Base-by-base conservation (phyloP, 257 asterid genomes). In the Catharanthus roseus region DNA sequence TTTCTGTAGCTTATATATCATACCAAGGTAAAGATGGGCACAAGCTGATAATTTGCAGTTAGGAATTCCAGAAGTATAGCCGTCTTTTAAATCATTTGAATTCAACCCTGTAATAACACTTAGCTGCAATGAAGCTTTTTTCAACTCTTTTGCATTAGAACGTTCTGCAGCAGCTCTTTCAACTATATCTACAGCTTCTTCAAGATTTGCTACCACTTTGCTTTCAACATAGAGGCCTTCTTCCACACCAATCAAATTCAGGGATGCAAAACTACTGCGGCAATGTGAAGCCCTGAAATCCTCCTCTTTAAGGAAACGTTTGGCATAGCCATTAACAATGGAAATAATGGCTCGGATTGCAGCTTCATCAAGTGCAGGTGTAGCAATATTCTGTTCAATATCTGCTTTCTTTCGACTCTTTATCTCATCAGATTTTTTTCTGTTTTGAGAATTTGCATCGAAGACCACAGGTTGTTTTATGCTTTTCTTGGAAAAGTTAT, bases 11-110 rank as follows among this genome's bases (percentile, higher is more conserved):
- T 76, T 77, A 69, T 85, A 91, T 74, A 85, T 84, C 71, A 87
- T 82, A 65, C 95, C 80, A 70, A 89, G 96, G 80, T 91, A 91
- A 74, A 91, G 85, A 86, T 89, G 97, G 80, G 97, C 93, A 82
- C 95, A 89, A 62, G 97, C 93, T n/a, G 97, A 90, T 67, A 91
- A 47, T 80, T 83, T 87, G 15, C 56, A 75, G 68, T 91, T 91
- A 5, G 90, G 82, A 63, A 89, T 83, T 71, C 96, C 96, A 53
- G 88, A 86, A 0, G 97, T 89, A 76, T 70, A 81, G 64, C 84
- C 86, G 38, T 82, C 85, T 73, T 76, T 89, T 74, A 86, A 63
- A 67, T 84, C 90, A 55, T 56, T 78, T 23, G 89, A 79, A 74
- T 79, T 89, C 64, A 91, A 65, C n/a, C 97, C 97, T 4, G 97